Percentiles rank a stretch among this genome's conserved stretches.
Evolutionary conservation across 1,284 basidiomycete species (phyloP).

Genomic region (Sanghuangporus baumii): DNA sequence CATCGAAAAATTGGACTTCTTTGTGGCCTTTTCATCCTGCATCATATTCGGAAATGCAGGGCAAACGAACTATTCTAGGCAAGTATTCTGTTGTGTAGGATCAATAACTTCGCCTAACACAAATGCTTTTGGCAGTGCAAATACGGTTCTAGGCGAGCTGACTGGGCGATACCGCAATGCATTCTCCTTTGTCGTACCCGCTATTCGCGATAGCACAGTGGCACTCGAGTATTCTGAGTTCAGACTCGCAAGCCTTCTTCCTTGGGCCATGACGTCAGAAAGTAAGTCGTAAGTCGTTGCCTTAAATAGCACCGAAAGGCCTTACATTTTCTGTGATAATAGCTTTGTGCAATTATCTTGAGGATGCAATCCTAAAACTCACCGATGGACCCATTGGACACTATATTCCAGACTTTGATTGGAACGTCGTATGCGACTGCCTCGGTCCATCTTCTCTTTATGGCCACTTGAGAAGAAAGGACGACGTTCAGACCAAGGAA

Average conservation of each 20-base stretch:
- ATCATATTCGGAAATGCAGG: conserved; percentile 34
- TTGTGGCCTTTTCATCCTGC: conserved; percentile 33
- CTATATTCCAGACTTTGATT: conserved; percentile 31
- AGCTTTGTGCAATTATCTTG: conserved; percentile 31
- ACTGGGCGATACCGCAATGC: conserved; percentile 29
- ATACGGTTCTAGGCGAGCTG: conserved; percentile 30
- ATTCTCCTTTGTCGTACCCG: conserved; percentile 31
- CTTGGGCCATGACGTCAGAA: conserved; percentile 27
- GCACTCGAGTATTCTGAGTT: conserved; percentile 5
- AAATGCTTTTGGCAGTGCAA: conserved; percentile 27
- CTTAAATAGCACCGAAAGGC: neutral
- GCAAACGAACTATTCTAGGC: conserved; percentile 37
- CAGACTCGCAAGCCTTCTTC: conserved; percentile 10
- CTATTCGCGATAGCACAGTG: conserved; percentile 27
- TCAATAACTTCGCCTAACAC: neutral
- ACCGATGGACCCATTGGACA: conserved; percentile 21
- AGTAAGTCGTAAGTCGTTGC: conserved; percentile 21
- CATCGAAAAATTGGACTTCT: conserved; percentile 30
- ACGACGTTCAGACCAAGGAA: neutral
- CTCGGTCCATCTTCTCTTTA: conserved; percentile 25
- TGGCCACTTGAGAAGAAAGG: conserved; percentile 22
- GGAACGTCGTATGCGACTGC: conserved; percentile 23
- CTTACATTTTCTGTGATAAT: too few species aligned
- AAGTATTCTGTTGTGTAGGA: conserved; percentile 11
- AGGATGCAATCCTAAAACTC: conserved; percentile 26